Base-by-base conservation (phyloP, 2,329 filamentous ascomycete species). In the Hirsutella minnesotensis region DNA sequence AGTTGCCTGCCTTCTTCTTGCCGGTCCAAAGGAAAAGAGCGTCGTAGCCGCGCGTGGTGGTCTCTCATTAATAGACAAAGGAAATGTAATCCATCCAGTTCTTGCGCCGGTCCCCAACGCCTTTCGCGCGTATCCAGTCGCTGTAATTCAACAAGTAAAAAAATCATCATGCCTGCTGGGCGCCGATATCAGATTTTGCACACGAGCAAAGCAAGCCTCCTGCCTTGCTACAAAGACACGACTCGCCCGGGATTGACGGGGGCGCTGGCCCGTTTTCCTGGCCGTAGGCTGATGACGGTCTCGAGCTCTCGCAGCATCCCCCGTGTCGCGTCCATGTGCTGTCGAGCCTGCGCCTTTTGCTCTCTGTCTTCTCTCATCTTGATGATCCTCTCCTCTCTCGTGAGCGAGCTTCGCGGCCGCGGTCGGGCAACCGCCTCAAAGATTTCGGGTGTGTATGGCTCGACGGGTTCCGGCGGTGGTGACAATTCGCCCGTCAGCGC, bases 241-340 rank as follows among this genome's bases (percentile, higher is more conserved):
- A 67, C 57, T 34, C 66, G 63, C 39, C 56, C 57, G 18, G 55
- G 49, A 15, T 54, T 40, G 15, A 56, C 47, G 2, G 60, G 60
- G 12, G 58, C 56, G 46, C 67, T 67, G 29, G 58, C 52, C 36
- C 66, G 62, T 40, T 50, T 61, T 48, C 56, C 58, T 7, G 69
- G 69, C 21, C 69, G 61, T 29, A 70, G 63, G 56, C 70, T 77
- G 59, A 96, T 94, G 46, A 98, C 78, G 50, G 86, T 90, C 66
- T 95, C 87, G 45, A 98, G 71, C 64, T 98, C 92, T 49, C 83
- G 81, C 49, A 98, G 73, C 86, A 98, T 95, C 52, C 83, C 86
- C 36, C 81, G 85, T 49, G 80, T 94, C 10, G 86, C 83, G 48
- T 95, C 87, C 37, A 79, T 69, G 56, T 83, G 83, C 52, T 89